Base-by-base conservation (phyloP, 2,329 filamentous ascomycete genomes). In the Ophiostoma perfectum region DNA sequence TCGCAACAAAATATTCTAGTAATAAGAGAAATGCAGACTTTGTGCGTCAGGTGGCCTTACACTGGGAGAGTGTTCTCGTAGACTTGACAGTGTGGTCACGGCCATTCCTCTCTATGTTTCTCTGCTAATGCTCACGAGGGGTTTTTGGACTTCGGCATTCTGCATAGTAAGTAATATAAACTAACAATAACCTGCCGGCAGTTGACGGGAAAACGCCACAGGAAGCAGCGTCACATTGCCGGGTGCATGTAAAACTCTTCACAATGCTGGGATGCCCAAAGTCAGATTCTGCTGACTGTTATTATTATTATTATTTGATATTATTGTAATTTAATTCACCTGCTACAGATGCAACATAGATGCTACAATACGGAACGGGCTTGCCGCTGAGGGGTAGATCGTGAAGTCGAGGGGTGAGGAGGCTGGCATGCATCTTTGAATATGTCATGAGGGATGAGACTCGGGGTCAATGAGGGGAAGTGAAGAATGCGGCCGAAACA, bases 211-310 rank as follows among this genome's bases (percentile, higher is more conserved):
- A 6, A 60, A 60, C 27, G 27, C 55, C 12, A 39, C 27, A 60
- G 49, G 49, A 60, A 5, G 38, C 55, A 60, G 55, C 3, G 55
- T 60, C 3, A 27, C 55, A 60, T 60, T 60, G 55, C 8, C 49
- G 49, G 49, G 49, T 55, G 49, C 18, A 55, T 36, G 49, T 55
- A 55, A 55, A 55, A 55, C 49, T 55, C 49, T 55, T 55, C 49
- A 55, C 47, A 18, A 47, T 47, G 47, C n/a, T 52, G 47, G n/a
- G 47, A 52, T 27, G 18, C 49, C 18, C 18, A 55, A 14, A 9
- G n/a, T 27, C 12, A 18, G n/a, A 27, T 18, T 14, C 27, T 27
- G 27, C 27, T 27, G 27, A 27, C 27, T 27, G 27, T 27, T 27
- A 27, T 27, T 27, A 27, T 27, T 27, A 11, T 27, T 55, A 55